Conservation (phyloP, 345 rosid genomes). For the Moringa oleifera region DNA sequence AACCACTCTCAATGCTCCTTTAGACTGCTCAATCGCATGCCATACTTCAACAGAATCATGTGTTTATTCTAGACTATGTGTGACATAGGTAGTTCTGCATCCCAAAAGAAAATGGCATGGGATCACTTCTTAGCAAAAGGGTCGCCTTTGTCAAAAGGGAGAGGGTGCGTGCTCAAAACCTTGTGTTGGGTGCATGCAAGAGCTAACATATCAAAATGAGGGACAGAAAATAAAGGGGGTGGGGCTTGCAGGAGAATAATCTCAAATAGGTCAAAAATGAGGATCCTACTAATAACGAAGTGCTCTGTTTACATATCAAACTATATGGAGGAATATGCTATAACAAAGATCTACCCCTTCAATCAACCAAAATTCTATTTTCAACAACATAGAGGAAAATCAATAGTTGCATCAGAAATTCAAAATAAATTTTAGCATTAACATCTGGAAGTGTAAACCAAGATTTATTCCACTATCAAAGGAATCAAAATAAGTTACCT, state of each 20-base stretch:
- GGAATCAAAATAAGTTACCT: background rate
- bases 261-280: background rate
- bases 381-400: background rate
- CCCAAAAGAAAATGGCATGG: background rate
- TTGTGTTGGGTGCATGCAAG: background rate
- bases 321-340: too few relatives aligned
- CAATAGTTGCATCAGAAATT: background rate
- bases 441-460: too few relatives aligned
- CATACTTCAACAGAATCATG: too few relatives aligned
- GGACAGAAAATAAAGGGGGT: background rate
- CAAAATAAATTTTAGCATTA: too few relatives aligned
- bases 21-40: too few relatives aligned
- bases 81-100: too few relatives aligned
- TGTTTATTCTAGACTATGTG: too few relatives aligned
- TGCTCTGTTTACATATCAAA: too few relatives aligned
- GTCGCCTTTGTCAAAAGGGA: background rate
- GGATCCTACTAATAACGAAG: background rate
- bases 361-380: background rate
- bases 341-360: background rate
- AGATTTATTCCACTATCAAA: too few relatives aligned
- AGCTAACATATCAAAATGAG: background rate
- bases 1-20: too few relatives aligned
- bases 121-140: background rate
- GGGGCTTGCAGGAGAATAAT: background rate
- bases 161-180: background rate